A percentile compares a stretch with the other conserved stretches of the same genome.
Conservation (phyloP, 768 basidiomycete genomes). For the Hypholoma sublateritium region DNA sequence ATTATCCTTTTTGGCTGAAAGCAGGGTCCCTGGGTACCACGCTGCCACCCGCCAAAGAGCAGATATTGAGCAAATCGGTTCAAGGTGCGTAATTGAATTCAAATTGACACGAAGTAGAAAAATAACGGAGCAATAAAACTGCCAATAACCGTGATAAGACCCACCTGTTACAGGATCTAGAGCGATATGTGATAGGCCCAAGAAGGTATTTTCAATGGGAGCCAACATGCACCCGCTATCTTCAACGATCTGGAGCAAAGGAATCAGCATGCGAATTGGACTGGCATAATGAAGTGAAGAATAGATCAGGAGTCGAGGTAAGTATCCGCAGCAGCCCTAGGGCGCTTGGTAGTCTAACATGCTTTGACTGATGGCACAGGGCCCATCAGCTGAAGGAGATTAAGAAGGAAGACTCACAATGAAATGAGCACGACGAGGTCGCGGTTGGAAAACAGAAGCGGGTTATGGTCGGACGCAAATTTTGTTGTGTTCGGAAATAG, state of each 20-base stretch:
- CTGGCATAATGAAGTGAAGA: neutral
- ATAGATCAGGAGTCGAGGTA: constrained; percentile 31
- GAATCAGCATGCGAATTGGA: constrained; percentile 14
- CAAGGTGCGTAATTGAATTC: neutral
- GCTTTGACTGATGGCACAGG: constrained; percentile 40
- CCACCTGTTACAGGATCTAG: neutral
- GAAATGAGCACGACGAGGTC: neutral
- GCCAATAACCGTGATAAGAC: neutral
- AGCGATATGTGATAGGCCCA: neutral
- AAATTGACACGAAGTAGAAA: neutral
- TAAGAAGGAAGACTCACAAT: constrained; percentile 17
- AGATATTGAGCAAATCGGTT: neutral
- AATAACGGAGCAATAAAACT: neutral
- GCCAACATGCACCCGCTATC: neutral
- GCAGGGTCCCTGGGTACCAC: neutral
- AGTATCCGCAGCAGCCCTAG: constrained; percentile 40
- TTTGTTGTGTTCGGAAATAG: constrained; percentile 13
- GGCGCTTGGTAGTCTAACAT: constrained; percentile 54
- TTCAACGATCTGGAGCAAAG: constrained; percentile 11
- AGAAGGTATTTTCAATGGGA: constrained; percentile 5
- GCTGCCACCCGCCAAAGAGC: neutral
- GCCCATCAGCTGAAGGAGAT: constrained; percentile 34
- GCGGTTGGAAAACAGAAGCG: constrained; percentile 12
- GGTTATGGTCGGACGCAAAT: constrained; percentile 5
- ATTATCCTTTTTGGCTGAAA: neutral